Evolutionary conservation across 1,284 basidiomycete genomes (phyloP).

Genomic region (Vanrija sp.): DNA sequence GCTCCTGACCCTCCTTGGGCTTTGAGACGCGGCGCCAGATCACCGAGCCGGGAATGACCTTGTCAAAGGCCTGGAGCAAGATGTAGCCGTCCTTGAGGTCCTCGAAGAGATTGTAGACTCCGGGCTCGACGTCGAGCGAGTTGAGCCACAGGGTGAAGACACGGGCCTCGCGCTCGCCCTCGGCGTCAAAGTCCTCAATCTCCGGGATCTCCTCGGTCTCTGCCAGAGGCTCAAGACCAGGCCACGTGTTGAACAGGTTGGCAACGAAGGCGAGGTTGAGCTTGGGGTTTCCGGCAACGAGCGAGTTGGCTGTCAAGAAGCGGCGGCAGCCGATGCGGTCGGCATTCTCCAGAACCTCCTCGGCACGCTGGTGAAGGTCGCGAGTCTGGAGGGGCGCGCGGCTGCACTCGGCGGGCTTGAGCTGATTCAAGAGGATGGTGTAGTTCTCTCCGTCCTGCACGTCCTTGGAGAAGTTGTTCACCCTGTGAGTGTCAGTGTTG

Average conservation of each 20-base stretch:
- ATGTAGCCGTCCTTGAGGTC: conserved; percentile 85
- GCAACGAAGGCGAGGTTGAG: conserved; percentile 98
- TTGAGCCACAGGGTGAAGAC: conserved; percentile 99
- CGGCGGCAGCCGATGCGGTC: conserved; percentile 91
- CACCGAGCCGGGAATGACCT: conserved; percentile 85
- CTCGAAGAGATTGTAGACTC: conserved; percentile 94
- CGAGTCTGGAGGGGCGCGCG: conserved; percentile 80
- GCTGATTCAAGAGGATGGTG: conserved; percentile 89
- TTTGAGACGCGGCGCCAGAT: conserved; percentile 92
- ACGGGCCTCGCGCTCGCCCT: conserved; percentile 94
- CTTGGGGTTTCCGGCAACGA: conserved; percentile 93
- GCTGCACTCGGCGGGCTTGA: conserved; percentile 92
- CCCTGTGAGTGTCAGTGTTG: conserved; percentile 53
- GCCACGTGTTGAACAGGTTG: conserved; percentile 97
- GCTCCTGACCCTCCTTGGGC: conserved; percentile 77
- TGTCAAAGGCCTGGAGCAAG: conserved; percentile 95
- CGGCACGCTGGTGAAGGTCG: conserved; percentile 78
- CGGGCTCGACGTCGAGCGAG: conserved; percentile 90
- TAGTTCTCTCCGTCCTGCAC: conserved; percentile 96
- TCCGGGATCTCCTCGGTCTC: conserved; percentile 69
- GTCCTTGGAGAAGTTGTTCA: conserved; percentile 96
- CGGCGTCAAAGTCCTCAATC: conserved; percentile 97
- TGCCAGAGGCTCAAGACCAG: conserved; percentile 85
- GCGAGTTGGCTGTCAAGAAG: conserved; percentile 86
- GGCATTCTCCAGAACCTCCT: conserved; percentile 88